Evolutionary conservation across 2,329 filamentous ascomycete genomes (phyloP), one percentile per base, ranked within the genome.

Genomic region (Talaromyces sp.): DNA sequence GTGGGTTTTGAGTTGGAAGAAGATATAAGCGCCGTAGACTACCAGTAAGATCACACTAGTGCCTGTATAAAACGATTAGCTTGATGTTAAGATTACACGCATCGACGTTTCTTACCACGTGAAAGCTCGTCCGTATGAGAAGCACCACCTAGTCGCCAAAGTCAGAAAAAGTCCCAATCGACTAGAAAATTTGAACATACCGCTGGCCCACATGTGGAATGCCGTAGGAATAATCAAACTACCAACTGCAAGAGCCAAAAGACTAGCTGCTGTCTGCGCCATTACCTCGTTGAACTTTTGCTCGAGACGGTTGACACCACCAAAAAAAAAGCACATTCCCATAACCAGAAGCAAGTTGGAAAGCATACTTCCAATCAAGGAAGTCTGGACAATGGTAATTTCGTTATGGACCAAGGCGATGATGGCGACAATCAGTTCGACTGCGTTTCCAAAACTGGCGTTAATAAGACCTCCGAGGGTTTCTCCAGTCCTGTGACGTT

Each of bases 221-320:
- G 94, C 92, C 5, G 93, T 96, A 0, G 94, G 94, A 29, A 97
- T 92, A 70, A 97, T 94, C 70, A 97, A 83, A 72, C 88, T 90
- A 59, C 89, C 89, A 43, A 96, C 91, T 15, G 91, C 89, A 22
- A 96, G 83, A 13, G 91, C 89, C 22, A 96, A 85, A 61, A 96
- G 80, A 72, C 90, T 92, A 15, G 93, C 89, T 3, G 93, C 91
- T 0, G 93, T 97, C 77, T 97, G 93, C 0, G 93, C 93, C 6
- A 97, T 93, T 0, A 91, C 94, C 38, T 91, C 88, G 81, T 97
- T 97, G 85, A 97, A 98, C 77, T 87, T 89, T 76, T 97, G 94
- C 75, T 96, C 91, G 31, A 86, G 74, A 31, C 93, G 87, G 66
- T 90, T 89, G 70, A 96, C 76, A 3, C 92, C 92, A 59, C 92